Evolutionary conservation across 2,329 filamentous ascomycete genomes (phyloP).

Genomic region (Cladosporium sp.): DNA sequence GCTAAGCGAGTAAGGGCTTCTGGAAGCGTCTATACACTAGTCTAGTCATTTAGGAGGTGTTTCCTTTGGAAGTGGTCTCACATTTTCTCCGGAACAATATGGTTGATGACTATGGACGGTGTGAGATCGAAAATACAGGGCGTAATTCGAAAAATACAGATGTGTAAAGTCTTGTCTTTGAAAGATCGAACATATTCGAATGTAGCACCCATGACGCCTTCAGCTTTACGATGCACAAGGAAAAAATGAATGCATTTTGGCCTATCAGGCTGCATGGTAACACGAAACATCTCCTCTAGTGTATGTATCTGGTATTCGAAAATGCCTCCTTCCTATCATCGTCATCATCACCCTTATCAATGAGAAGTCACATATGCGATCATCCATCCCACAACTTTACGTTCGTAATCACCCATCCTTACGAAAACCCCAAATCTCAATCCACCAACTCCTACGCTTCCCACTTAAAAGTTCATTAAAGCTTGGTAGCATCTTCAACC

Average conservation of each 20-base stretch:
- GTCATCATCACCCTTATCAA: not conserved
- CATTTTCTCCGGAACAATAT: not conserved
- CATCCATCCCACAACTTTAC: not conserved
- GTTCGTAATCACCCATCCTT: not conserved
- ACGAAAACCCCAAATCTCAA: not conserved
- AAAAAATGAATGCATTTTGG: not conserved
- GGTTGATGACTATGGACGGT: not conserved
- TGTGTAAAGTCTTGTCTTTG: no score
- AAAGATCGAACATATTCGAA: not conserved
- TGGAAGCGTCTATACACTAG: constrained; percentile 19
- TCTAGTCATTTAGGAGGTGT: not conserved
- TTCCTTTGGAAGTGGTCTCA: not conserved
- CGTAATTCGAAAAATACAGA: no score
- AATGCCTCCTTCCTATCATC: not conserved
- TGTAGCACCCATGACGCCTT: not conserved
- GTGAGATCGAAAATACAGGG: no score
- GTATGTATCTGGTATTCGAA: not conserved
- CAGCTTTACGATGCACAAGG: not conserved
- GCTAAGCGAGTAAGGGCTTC: constrained; percentile 14
- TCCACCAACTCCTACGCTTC: constrained; percentile 15
- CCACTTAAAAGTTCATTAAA: not conserved
- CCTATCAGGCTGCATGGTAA: not conserved
- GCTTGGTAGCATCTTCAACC: constrained; percentile 5
- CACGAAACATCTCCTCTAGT: constrained; percentile 3
- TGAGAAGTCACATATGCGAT: constrained; percentile 6